Evolutionary conservation across 2,329 filamentous ascomycete species (phyloP), one percentile per base, ranked within the genome.

Genomic region (Fusarium caatingaense): DNA sequence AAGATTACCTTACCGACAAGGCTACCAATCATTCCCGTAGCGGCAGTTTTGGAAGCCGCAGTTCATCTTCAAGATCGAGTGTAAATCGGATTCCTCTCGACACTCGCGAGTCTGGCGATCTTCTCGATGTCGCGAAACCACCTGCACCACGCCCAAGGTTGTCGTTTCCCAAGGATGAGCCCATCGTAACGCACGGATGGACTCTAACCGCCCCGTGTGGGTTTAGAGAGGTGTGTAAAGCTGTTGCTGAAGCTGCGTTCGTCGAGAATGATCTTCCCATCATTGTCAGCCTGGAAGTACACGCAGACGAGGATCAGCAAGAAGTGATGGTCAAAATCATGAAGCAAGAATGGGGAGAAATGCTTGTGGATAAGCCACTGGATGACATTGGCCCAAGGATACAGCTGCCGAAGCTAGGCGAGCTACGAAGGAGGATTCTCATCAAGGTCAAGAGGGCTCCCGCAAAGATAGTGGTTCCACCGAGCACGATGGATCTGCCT

Each of bases 251-350:
- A 60, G 89, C 89, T 63, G 94, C 93, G 0, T 98, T 98, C 74
- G 83, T 88, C 28, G 87, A 83, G 9, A 94, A 88, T 64, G 87
- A 92, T 55, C 83, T 97, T 21, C 96, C 96, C 1, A 83, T 99
- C 41, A 97, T 98, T 62, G 89, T 98, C 70, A 97, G 94, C 78
- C 85, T 98, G 8, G 96, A 99, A 80, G 93, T 98, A 1, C 95
- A 98, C 78, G 91, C 93, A 16, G 88, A 91, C 65, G 83, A 86
- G 3, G 89, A 92, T 56, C 95, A 98, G 79, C 96, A 99, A 79
- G 89, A 93, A 69, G 87, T 92, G 53, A 98, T 98, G 93, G 94
- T 97, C 13, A 88, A 92, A 59, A 97, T 98, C 68, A 98, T 99
- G 92, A 90, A 90, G 70, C 89, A 97, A 72, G 91, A 93, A 69